Evolutionary conservation across 1,284 basidiomycete species (phyloP).

Genomic region (Naganishia cerealis): DNA sequence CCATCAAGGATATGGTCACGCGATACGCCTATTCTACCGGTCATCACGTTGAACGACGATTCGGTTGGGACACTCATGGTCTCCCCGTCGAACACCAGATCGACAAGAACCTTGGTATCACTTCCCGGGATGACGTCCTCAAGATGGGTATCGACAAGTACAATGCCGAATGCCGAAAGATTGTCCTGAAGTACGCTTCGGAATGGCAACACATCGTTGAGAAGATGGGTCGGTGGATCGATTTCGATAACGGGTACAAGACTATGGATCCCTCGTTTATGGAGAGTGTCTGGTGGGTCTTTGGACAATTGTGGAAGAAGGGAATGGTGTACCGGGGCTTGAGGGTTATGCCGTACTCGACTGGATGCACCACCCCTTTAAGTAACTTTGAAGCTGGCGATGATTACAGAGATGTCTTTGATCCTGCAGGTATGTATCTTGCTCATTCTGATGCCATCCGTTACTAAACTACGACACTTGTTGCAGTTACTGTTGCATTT

Average conservation of each 20-base stretch:
- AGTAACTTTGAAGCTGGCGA: conserved; percentile 97
- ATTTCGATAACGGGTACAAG: conserved; percentile 99
- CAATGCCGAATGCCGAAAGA: conserved; percentile 93
- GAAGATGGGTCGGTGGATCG: conserved; percentile 99
- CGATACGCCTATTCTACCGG: conserved; percentile 92
- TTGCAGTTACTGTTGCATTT: conserved; percentile 82
- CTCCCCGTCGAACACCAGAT: conserved; percentile 99
- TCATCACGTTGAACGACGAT: conserved; percentile 88
- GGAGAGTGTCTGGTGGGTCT: conserved; percentile 99
- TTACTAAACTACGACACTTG: not conserved
- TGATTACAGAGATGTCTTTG: conserved; percentile 90
- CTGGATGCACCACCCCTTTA: conserved; percentile 90
- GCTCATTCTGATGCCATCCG: not conserved
- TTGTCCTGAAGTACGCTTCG: conserved; percentile 94
- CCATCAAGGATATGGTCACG: conserved; percentile 98
- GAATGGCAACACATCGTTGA: conserved; percentile 96
- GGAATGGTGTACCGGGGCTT: conserved; percentile 91
- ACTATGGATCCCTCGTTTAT: conserved; percentile 91
- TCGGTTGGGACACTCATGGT: conserved; percentile 99
- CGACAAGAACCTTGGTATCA: conserved; percentile 93
- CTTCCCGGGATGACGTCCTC: conserved; percentile 89
- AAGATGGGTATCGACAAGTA: conserved; percentile 95
- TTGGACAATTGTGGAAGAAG: conserved; percentile 87
- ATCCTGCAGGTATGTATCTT: conserved; percentile 73
- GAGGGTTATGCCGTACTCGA: conserved; percentile 98